Percentiles rank a stretch among this genome's conserved stretches.
Conservation (phyloP, 305 asterid genomes). For the Ajuga reptans region DNA sequence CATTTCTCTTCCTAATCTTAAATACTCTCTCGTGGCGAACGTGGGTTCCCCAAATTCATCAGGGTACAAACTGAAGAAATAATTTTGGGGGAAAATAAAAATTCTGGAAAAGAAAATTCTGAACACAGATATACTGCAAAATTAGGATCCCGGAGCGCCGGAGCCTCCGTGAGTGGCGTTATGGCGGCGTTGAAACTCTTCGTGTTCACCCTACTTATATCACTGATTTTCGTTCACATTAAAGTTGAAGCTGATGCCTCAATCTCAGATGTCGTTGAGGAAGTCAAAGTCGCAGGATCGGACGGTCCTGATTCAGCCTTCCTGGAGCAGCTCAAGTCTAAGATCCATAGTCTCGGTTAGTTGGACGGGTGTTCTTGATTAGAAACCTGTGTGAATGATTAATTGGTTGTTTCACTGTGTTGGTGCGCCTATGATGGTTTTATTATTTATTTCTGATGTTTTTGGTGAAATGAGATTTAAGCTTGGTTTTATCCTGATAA, state of each 20-base stretch:
- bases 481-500: not conserved
- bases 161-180: slow-evolving; percentile 32
- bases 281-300: slow-evolving; percentile 34
- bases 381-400: not conserved
- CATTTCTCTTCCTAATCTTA: not conserved
- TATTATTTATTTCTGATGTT: not conserved
- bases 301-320: slow-evolving; percentile 34
- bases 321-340: slow-evolving; percentile 43
- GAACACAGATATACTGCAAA: not conserved
- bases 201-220: slow-evolving; percentile 27
- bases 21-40: slow-evolving; percentile 13
- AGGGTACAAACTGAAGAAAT: slow-evolving; percentile 6
- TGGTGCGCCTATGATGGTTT: slow-evolving; percentile 1
- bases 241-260: slow-evolving; percentile 39
- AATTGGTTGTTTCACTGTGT: slow-evolving; percentile 1
- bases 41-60: slow-evolving; percentile 22
- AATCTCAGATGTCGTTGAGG: slow-evolving; percentile 30
- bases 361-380: slow-evolving; percentile 22
- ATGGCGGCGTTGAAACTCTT: slow-evolving; percentile 40
- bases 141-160: slow-evolving; percentile 28
- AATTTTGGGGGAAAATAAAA: not conserved
- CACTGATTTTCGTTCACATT: slow-evolving; percentile 29
- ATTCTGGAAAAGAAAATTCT: not conserved
- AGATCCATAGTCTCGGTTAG: slow-evolving; percentile 64
- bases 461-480: not conserved